Evolutionary conservation across 192 early-diverging fungal species (phyloP), one percentile per base, ranked within the genome.

Genomic region (Podila epicladia): DNA sequence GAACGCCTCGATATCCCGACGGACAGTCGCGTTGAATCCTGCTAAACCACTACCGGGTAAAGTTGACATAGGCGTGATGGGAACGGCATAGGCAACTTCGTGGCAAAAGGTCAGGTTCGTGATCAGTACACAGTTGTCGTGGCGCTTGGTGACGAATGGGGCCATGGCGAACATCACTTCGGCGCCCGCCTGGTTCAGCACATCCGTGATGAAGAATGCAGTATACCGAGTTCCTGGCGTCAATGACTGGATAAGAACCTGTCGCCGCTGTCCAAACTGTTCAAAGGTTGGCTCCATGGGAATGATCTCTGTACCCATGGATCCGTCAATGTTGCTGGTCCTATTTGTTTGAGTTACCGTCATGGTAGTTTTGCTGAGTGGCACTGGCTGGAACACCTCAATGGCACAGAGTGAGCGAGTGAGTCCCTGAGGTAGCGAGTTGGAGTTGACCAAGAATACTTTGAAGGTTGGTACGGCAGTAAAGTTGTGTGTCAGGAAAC

Each of bases 11-110:
- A 87, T 55, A 15, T 85, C 83, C 49, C 49, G 24, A 9, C 60
- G 66, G 19, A 65, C 28, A 2, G 62, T 63, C 57, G 48, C 50
- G n/a, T 58, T 59, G 41, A 45, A 17, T 45, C 41, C 15, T 20
- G 28, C 41, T 26, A 41, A 58, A 29, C 58, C 51, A 8, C 64
- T 38, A 17, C 75, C 69, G 5, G 64, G 64, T 31, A 79, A 37
- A 0, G 67, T 73, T 37, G 71, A 73, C 9, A 58, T 28, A 20
- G 77, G 66, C 22, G 77, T 80, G 45, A 80, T 64, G 4, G 86
- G 87, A 19, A 90, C 89, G 32, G 85, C 83, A 65, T 90, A 90
- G 1, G 86, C 86, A 2, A 90, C 87, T 64, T 87, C 75, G 15
- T 84, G 45, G 70, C 89, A 90, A 55, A 89, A 87, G 33, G 51